Conservation (phyloP, 2,329 filamentous ascomycete species). For the Tolypocladium paradoxum region DNA sequence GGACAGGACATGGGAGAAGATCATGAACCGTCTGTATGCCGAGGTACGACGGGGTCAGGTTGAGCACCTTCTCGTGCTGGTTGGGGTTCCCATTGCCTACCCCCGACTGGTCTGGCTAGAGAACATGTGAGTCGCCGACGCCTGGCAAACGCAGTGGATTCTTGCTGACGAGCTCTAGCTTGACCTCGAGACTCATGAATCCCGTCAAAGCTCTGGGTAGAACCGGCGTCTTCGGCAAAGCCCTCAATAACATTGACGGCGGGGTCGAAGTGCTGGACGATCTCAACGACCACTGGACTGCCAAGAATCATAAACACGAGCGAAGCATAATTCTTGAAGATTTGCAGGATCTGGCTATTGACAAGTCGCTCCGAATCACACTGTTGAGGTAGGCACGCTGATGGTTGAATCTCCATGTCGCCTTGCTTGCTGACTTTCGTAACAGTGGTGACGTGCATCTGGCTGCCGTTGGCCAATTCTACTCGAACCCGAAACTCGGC, state of each 20-base stretch:
- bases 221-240: conserved; percentile 65
- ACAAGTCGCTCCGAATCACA: conserved; percentile 84
- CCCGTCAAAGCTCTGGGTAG: conserved; percentile 83
- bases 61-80: conserved; percentile 78
- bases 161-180: conserved; percentile 32
- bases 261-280: conserved; percentile 88
- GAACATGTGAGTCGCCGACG: conserved; percentile 44
- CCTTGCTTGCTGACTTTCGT: background rate
- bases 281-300: conserved; percentile 94
- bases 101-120: conserved; percentile 63
- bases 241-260: conserved; percentile 83
- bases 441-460: conserved; percentile 82
- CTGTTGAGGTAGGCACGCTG: conserved; percentile 54
- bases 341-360: conserved; percentile 83
- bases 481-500: conserved; percentile 71
- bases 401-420: no score
- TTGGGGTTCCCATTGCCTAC: conserved; percentile 77
- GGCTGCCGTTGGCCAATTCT: conserved; percentile 87
- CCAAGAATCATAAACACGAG: conserved; percentile 87
- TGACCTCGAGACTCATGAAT: conserved; percentile 78
- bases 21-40: conserved; percentile 75
- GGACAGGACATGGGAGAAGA: conserved; percentile 70
- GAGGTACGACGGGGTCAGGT: conserved; percentile 78
- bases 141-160: background rate
- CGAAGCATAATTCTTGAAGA: conserved; percentile 80